Base-by-base conservation (phyloP, 2,329 filamentous ascomycete species). In the Leptographium lundbergii region DNA sequence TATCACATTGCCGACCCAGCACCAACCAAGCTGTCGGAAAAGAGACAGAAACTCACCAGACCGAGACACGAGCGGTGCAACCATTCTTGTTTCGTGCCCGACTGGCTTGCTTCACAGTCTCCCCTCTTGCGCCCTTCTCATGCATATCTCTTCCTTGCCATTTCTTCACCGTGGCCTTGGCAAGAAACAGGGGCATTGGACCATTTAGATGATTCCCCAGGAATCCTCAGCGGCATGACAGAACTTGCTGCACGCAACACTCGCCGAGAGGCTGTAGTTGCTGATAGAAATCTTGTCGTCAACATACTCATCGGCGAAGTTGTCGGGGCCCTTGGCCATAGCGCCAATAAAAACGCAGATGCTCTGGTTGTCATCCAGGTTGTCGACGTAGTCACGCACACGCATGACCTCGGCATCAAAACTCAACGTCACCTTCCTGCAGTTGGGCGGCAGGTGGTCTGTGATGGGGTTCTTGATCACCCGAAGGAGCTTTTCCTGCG, bases 201-300 rank as follows among this genome's bases (percentile, higher is more conserved):
- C 19, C 19, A 17, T 6, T 36, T 85, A 99, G 68, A 96, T 82
- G 66, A 99, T 88, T 69, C 89, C 85, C 94, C 94, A 99, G 42
- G 87, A 87, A 72, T 99, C 94, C 75, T 99, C 94, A 51, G 91
- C 92, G 48, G 92, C 94, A 74, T 99, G 94, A 74, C 94, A 97
- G 79, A 99, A 97, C 74, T 97, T 99, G 83, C 92, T 96, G 81
- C 94, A 99, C 51, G 94, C 92, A 63, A 99, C 94, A 77, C 92
- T 97, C 62, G 94, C 94, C 69, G 90, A 96, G 63, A 99, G 80
- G 69, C 91, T 96, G 80, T 89, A 99, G 74, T 96, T 96, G 80
- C 92, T 97, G 76, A 99, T 97, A 67, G 88, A 90, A 70, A 99
- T 97, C 69, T 95, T 89, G 75, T 99, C 94, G 70, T 97, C 92